phyloP scores from a whole-genome alignment of 2,329 filamentous ascomycete species.

The Cordyceps farinosa region DNA sequence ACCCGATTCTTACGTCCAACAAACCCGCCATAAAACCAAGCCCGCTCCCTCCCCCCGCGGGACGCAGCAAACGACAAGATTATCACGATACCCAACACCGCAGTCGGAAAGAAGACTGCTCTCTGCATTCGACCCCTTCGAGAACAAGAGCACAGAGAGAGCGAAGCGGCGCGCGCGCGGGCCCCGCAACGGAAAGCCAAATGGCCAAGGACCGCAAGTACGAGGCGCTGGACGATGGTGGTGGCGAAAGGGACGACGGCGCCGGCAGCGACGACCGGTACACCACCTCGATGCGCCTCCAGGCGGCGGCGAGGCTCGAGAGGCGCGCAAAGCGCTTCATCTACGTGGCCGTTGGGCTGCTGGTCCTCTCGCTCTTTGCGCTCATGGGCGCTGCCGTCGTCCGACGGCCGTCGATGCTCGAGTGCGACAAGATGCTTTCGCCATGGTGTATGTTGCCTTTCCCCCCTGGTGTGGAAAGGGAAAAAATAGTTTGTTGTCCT shows the following conservation, averaged over 20 bases:
- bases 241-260: not conserved
- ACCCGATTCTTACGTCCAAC: not conserved
- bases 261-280: not conserved
- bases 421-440: conserved; percentile 14
- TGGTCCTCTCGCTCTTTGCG: conserved; percentile 7
- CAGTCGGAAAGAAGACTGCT: not conserved
- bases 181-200: not conserved
- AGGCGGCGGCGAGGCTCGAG: conserved; percentile 9
- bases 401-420: conserved; percentile 8
- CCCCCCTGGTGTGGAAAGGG: not conserved
- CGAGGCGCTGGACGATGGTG: conserved; percentile 2
- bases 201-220: conserved; percentile 10
- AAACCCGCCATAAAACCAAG: not conserved
- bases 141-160: not conserved
- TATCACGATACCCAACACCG: not conserved
- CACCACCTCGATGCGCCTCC: conserved; percentile 3
- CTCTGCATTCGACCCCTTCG: not conserved
- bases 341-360: not conserved
- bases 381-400: conserved; percentile 5
- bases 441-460: conserved; percentile 11
- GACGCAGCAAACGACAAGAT: not conserved
- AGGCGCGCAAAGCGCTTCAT: conserved; percentile 10
- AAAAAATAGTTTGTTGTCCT: not conserved
- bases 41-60: no score
- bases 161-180: not conserved